Conservation (phyloP, 768 basidiomycete genomes). For the Postia placenta region DNA sequence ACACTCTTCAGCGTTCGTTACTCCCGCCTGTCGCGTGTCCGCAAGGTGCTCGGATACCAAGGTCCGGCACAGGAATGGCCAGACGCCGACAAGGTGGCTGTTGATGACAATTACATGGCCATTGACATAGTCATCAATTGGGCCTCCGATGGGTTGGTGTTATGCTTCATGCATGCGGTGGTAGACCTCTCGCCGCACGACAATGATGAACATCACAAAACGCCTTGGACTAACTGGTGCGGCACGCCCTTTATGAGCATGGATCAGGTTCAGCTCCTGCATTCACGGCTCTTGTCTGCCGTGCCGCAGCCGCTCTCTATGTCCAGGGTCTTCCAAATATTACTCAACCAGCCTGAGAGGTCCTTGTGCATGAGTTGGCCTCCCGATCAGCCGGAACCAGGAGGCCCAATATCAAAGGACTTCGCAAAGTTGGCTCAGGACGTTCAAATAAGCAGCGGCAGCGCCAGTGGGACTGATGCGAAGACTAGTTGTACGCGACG, state of each 20-base stretch:
- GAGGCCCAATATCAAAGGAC: slow-evolving; percentile 30
- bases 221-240: slow-evolving; percentile 86
- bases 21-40: slow-evolving; percentile 68
- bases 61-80: slow-evolving; percentile 50
- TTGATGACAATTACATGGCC: slow-evolving; percentile 75
- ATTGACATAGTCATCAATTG: slow-evolving; percentile 88
- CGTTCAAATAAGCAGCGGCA: slow-evolving; percentile 52
- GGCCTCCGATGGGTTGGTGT: slow-evolving; percentile 80
- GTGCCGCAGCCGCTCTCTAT: slow-evolving; percentile 45
- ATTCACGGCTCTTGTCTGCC: slow-evolving; percentile 48
- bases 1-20: slow-evolving; percentile 58
- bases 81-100: slow-evolving; percentile 61
- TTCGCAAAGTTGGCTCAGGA: slow-evolving; percentile 58
- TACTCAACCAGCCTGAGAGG: slow-evolving; percentile 53
- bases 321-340: slow-evolving; percentile 73
- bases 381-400: slow-evolving; percentile 43
- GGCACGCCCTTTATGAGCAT: slow-evolving; percentile 60
- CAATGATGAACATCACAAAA: slow-evolving; percentile 71
- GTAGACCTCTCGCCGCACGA: slow-evolving; percentile 65
- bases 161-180: slow-evolving; percentile 85
- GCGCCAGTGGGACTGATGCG: slow-evolving; percentile 53
- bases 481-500: slow-evolving; percentile 85
- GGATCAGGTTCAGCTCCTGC: slow-evolving; percentile 55
- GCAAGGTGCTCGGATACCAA: slow-evolving; percentile 63
- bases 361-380: slow-evolving; percentile 72